A percentile compares a stretch with the other conserved stretches of the same genome.
These are phyloP conservation scores for Lichtheimia corymbifera DNA, from an alignment of 371 early-diverging fungal species.

Conservation along the genomic window DNA sequence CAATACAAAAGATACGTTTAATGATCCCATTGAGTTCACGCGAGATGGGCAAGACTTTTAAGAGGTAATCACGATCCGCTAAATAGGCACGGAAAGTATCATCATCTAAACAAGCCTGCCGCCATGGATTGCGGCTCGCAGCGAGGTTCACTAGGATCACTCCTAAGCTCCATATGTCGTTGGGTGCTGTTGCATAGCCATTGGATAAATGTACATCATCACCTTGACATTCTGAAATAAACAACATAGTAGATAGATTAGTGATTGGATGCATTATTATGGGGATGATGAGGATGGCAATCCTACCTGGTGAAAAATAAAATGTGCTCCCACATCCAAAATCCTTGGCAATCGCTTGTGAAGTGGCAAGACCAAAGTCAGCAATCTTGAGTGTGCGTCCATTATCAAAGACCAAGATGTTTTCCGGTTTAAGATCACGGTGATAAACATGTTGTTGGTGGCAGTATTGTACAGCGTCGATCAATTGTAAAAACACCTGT, in stretches of 20 bases:
- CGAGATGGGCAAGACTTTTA: slow-evolving; percentile 70
- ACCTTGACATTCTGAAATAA: slow-evolving; percentile 71
- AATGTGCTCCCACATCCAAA: slow-evolving; percentile 90
- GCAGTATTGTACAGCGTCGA: slow-evolving; percentile 57
- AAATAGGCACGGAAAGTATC: slow-evolving; percentile 75
- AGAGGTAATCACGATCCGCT: slow-evolving; percentile 58
- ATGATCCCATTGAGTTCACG: slow-evolving; percentile 72
- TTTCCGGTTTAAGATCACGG: slow-evolving; percentile 81
- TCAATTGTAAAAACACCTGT: slow-evolving; percentile 55
- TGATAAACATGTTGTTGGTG: slow-evolving; percentile 62
- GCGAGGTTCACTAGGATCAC: slow-evolving; percentile 79
- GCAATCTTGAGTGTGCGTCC: slow-evolving; percentile 75
- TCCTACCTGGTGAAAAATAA: slow-evolving; percentile 86
- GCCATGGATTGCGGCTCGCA: slow-evolving; percentile 82
- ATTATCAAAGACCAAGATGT: slow-evolving; percentile 53
- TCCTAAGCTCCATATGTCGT: slow-evolving; percentile 87
- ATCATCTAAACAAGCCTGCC: slow-evolving; percentile 70
- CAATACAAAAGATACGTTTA: slow-evolving; percentile 70
- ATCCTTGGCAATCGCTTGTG: slow-evolving; percentile 69
- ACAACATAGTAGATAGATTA: not conserved
- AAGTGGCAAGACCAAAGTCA: slow-evolving; percentile 93
- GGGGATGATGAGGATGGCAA: not conserved
- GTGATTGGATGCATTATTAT: too few relatives aligned
- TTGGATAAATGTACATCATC: slow-evolving; percentile 47
- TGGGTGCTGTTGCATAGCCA: slow-evolving; percentile 73